phyloP scores from a whole-genome alignment of 129 eudicot species.

The Artemisia annua region DNA sequence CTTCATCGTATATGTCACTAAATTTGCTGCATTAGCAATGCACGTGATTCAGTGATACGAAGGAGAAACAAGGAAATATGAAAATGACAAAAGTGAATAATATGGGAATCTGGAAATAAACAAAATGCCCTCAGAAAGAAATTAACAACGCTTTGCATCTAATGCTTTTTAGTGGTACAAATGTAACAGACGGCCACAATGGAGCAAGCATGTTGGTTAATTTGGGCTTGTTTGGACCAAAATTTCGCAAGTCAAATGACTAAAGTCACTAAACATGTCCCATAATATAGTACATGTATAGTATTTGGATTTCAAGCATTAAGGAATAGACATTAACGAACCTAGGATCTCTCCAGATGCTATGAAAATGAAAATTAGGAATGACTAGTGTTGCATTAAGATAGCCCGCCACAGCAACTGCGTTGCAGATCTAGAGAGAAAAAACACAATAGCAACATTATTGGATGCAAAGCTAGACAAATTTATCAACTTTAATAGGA shows the following conservation, averaged over 20 bases:
- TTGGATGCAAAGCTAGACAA: not conserved
- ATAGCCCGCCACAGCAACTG: slow-evolving; percentile 99
- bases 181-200: too few relatives aligned
- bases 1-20: slow-evolving; percentile 80
- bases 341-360: slow-evolving; percentile 99
- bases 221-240: not conserved
- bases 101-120: not conserved
- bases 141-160: too few relatives aligned
- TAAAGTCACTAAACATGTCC: not conserved
- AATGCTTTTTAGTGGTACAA: too few relatives aligned
- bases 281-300: too few relatives aligned
- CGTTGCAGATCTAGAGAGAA: slow-evolving; percentile 76
- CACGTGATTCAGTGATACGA: too few relatives aligned
- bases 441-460: slow-evolving; percentile 21
- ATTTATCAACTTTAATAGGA: slow-evolving; percentile 1
- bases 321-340: slow-evolving; percentile 29
- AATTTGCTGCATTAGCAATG: slow-evolving; percentile 69
- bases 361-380: slow-evolving; percentile 94
- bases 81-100: not conserved
- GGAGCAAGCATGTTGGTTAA: not conserved
- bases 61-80: not conserved
- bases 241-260: slow-evolving; percentile 5
- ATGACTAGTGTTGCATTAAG: slow-evolving; percentile 95
- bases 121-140: too few relatives aligned
- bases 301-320: not conserved